Evolutionary conservation across 805 yeast species (phyloP), one percentile per base, ranked within the genome.

Genomic region (Sugiyamaella valdiviana): DNA sequence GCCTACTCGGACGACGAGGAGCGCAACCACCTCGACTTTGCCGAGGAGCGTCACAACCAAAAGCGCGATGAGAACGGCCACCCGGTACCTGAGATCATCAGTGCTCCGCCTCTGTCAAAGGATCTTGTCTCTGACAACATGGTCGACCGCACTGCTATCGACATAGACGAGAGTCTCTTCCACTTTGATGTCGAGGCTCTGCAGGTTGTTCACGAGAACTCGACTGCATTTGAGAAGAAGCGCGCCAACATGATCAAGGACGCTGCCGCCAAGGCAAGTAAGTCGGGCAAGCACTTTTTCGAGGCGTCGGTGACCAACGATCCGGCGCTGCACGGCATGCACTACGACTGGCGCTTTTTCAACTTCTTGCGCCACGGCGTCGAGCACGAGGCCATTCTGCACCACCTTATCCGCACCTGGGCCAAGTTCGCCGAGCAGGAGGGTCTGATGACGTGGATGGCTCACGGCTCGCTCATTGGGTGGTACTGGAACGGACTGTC

Each of bases 301-400:
- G 61, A 60, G 32, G 51, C 53, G 14, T 20, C 40, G 2, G 42
- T 61, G 9, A 17, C 20, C 16, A 40, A 51, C 23, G 61, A 58
- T 42, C 51, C 53, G 14, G 32, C 22, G 3, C 51, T 44, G n/a
- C 26, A 29, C 15, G 70, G 68, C 6, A 45, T 50, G 29, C 73
- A 68, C 53, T 81, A 80, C 57, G 88, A 82, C 62, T 80, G 85
- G 84, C 71, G 86, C 51, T 82, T 80, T 56, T 82, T 80, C 71
- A 73, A 72, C 54, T 62, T 66, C 43, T 64, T 71, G 36, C 62
- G 72, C n/a, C 56, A 57, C 26, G 64, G 63, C 36, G 56, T 64
- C 35, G 67, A 65, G 39, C 71, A 71, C 51, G 64, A 68, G 53
- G 75, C 71, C 14, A 70, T 77, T 2, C 67, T 80, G 52, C 78